phyloP scores from a whole-genome alignment of 1,284 basidiomycete species.

The Marasmius tenuissimus region DNA sequence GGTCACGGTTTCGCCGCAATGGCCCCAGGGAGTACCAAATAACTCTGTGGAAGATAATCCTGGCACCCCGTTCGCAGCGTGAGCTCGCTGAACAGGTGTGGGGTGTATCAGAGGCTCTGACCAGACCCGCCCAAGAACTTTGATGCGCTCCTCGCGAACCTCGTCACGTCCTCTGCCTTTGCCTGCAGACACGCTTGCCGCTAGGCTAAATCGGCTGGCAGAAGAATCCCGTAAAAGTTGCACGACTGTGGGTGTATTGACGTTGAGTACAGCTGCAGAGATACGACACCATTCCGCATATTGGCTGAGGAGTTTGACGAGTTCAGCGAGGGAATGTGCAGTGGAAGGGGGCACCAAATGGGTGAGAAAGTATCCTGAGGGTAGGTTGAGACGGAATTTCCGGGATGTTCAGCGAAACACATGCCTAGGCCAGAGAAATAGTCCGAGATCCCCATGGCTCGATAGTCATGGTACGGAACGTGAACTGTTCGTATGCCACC shows the following conservation, averaged over 20 bases:
- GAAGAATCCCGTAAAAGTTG: slow-evolving; percentile 11
- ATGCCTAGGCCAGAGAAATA: slow-evolving; percentile 18
- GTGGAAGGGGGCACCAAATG: not conserved
- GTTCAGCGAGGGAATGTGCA: slow-evolving; percentile 4
- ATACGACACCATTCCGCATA: slow-evolving; percentile 18
- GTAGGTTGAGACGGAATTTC: not conserved
- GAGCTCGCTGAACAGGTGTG: slow-evolving; percentile 17
- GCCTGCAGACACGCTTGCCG: slow-evolving; percentile 17
- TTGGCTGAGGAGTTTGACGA: slow-evolving; percentile 7
- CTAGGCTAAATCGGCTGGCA: slow-evolving; percentile 12
- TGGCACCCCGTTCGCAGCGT: slow-evolving; percentile 12
- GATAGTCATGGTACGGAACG: slow-evolving; percentile 14
- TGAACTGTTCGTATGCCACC: slow-evolving; percentile 5
- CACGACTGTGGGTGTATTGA: slow-evolving; percentile 21
- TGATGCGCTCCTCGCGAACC: slow-evolving; percentile 11
- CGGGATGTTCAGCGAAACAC: not conserved
- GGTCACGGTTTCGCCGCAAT: slow-evolving; percentile 18
- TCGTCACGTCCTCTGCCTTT: slow-evolving; percentile 16
- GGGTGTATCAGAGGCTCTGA: slow-evolving; percentile 7
- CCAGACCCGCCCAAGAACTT: slow-evolving; percentile 12
- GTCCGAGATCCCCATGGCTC: slow-evolving; percentile 9
- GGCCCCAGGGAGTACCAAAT: slow-evolving; percentile 20
- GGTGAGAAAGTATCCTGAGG: slow-evolving; percentile 15
- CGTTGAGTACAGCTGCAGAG: slow-evolving; percentile 10
- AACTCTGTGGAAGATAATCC: slow-evolving; percentile 14